These are phyloP conservation scores for Calocybe indica DNA, from an alignment of 768 basidiomycete genomes.

Conservation along the genomic window DNA sequence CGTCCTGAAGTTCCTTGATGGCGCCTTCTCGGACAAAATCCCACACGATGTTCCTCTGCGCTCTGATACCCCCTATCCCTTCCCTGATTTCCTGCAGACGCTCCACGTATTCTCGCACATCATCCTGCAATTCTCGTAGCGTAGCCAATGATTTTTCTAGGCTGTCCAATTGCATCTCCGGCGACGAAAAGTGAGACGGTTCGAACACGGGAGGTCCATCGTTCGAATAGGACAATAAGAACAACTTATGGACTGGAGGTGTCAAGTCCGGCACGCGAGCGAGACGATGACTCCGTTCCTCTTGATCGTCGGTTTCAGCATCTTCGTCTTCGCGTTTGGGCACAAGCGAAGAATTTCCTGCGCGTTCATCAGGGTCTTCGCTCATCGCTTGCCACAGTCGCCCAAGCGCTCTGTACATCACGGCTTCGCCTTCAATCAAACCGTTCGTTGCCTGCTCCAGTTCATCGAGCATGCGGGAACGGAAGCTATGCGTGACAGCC, in stretches of 20 bases:
- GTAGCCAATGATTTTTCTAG: constrained; percentile 71
- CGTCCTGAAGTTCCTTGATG: constrained; percentile 68
- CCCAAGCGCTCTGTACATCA: constrained; percentile 68
- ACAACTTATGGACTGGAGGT: constrained; percentile 60
- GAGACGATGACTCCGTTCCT: constrained; percentile 34
- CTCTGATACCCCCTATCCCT: constrained; percentile 66
- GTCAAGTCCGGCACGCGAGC: constrained; percentile 63
- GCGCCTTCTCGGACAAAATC: constrained; percentile 68
- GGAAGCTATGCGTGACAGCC: constrained; percentile 78
- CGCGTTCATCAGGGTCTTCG: constrained; percentile 51
- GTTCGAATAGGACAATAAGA: constrained; percentile 47
- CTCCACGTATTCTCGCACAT: constrained; percentile 82
- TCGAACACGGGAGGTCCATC: constrained; percentile 45
- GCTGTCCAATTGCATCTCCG: constrained; percentile 61
- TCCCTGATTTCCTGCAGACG: constrained; percentile 81
- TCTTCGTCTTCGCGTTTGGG: constrained; percentile 70
- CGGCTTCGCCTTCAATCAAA: constrained; percentile 78
- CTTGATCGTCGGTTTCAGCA: constrained; percentile 39
- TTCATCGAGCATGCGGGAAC: constrained; percentile 71
- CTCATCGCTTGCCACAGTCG: constrained; percentile 77
- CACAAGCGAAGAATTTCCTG: constrained; percentile 35
- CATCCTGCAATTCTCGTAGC: constrained; percentile 78
- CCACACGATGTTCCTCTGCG: constrained; percentile 73
- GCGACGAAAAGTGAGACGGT: constrained; percentile 56
- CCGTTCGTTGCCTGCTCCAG: constrained; percentile 78